Evolutionary conservation across 148 eudicot species (phyloP), one percentile per base, ranked within the genome.

Genomic region (Heliamphora exappendiculata): DNA sequence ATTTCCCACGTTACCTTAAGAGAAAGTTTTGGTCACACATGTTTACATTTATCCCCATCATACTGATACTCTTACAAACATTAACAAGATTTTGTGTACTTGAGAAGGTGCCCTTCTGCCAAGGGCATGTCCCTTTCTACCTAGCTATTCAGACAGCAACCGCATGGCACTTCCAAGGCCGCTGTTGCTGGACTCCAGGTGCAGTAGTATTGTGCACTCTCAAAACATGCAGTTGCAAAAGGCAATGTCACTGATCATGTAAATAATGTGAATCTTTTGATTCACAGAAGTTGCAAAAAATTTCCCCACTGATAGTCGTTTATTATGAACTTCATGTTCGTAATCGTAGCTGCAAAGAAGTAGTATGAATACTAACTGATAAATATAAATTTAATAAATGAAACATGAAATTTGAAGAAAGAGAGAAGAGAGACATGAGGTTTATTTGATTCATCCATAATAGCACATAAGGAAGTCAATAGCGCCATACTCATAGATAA

Each of bases 41-140:
- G 4, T 44, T 44, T 2, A 7, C 72, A 20, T 39, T 10, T 39
- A 16, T 4, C 13, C 26, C 5, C 2, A 20, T 39, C 26, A n/a
- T n/a, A 9, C n/a, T n/a, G 12, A 14, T 47, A 2, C 50, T 2
- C 12, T 14, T 42, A 6, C 45, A 42, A 42, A 42, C 10, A 36
- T 29, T 24, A 17, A 26, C 37, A 16, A 34, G 17, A 44, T 14
- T 62, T 42, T 36, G 41, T 75, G 37, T 50, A 68, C 53, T 68
- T 58, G 7, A 29, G 77, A 20, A 58, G 67, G 39, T 54, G 51
- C 77, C 54, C 55, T 74, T 44, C 37, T 26, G 53, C 77, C 54
- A 42, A 59, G 77, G 49, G 55, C 22, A 75, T 17, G 39, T 47
- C 34, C 59, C 59, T 26, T 44, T 50, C 7, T 45, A n/a, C 49